Evolutionary conservation across 495 filamentous ascomycete species (phyloP).

Genomic region (Podospora sp.): DNA sequence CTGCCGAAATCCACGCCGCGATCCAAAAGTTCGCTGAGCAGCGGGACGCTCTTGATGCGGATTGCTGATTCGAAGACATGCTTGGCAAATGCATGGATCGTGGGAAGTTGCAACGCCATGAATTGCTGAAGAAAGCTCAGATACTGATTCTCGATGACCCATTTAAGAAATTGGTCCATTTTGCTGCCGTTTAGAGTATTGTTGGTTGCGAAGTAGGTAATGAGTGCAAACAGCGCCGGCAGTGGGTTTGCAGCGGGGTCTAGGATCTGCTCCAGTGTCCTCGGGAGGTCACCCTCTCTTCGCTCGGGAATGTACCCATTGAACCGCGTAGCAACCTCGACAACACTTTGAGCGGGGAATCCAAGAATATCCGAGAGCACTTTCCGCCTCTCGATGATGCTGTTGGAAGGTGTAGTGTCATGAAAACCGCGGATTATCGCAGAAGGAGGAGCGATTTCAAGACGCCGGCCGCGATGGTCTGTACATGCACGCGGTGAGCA

Average conservation of each 20-base stretch:
- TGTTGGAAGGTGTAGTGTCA: neutral
- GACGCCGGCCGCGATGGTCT: no score
- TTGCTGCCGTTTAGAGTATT: neutral
- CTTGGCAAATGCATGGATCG: conserved; percentile 12
- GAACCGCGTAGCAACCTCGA: neutral
- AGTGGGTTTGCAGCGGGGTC: conserved; percentile 2
- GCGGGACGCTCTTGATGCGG: neutral
- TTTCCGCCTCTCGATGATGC: conserved; percentile 1
- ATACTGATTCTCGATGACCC: conserved; percentile 4
- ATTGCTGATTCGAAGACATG: conserved; percentile 11
- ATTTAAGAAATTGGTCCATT: conserved; percentile 11
- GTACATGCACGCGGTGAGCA: neutral
- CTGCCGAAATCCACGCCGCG: conserved; percentile 7
- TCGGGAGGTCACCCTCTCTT: conserved; percentile 11
- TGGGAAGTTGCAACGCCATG: conserved; percentile 7
- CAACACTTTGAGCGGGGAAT: conserved; percentile 11
- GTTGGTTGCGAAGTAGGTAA: conserved; percentile 14
- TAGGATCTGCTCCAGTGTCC: conserved; percentile 1
- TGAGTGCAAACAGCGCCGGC: conserved; percentile 8
- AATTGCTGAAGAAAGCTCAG: neutral
- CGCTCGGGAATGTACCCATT: conserved; percentile 9
- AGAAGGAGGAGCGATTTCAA: neutral
- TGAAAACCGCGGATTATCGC: neutral
- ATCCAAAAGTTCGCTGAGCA: neutral
- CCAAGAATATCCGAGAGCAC: conserved; percentile 9